Evolutionary conservation across 768 basidiomycete genomes (phyloP), one percentile per base, ranked within the genome.

Genomic region (Rhodotorula graminis): DNA sequence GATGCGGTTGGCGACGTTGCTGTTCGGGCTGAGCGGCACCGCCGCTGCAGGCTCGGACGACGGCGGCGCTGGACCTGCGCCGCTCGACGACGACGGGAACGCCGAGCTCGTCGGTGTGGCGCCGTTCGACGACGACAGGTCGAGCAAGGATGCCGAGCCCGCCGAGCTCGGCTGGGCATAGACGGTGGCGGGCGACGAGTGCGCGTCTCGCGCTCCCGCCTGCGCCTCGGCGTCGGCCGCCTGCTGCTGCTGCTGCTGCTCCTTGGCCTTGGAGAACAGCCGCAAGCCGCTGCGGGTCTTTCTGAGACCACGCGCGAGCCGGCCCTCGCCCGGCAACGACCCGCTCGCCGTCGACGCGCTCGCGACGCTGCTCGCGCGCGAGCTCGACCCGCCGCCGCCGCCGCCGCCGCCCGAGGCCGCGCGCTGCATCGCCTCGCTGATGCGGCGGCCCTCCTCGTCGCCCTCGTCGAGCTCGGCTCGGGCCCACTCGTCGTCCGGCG

Each of bases 401-500:
- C 37, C 37, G 37, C 37, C 12, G 23, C 42, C 25, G 7, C 59
- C 19, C 37, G 50, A 25, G 25, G 37, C 29, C 5, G 65, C 49
- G 27, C 60, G 52, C 8, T 40, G 42, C 71, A 67, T 72, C n/a
- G 69, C 64, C 21, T 57, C 63, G 50, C 60, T 47, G 14, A 61
- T 42, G 5, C 5, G 31, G n/a, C 65, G 10, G 10, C 68, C 61
- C 21, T 71, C 58, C 46, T 65, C 64, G 53, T 59, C 65, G 33
- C 56, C 72, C 25, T 67, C 59, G 5, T 58, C 65, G 21, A 74
- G 31, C 10, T 67, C 61, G 1, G 69, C 61, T 11, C 27, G 58
- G 14, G 73, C 65, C 73, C 73, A 74, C 27, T 67, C 69, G 27
- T 65, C 69, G 27, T 61, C 57, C 42, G 55, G 59, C 18, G 55